A percentile compares a stretch with the other conserved stretches of the same genome.
phyloP scores from a whole-genome alignment of 331 rosid genomes.

The Acacia concinna region DNA sequence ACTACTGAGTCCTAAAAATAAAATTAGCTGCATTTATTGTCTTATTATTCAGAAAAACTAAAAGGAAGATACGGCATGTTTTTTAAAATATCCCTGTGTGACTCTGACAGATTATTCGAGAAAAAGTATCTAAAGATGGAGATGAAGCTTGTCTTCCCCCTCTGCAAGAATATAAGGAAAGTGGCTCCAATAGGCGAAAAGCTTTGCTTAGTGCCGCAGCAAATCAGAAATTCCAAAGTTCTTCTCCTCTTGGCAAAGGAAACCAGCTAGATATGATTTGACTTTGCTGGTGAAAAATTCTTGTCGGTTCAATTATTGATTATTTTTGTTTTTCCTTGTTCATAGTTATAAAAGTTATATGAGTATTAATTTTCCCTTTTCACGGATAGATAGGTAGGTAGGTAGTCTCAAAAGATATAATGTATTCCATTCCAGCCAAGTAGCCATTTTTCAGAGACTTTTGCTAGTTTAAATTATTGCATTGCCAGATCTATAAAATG shows the following conservation, averaged over 20 bases:
- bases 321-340: not conserved
- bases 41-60: not conserved
- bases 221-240: not conserved
- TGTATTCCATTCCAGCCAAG: not conserved
- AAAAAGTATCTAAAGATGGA: not conserved
- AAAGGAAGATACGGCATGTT: not conserved
- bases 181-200: slow-evolving; percentile 43
- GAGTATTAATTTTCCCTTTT: not conserved
- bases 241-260: not conserved
- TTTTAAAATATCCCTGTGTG: not conserved
- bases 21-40: not conserved
- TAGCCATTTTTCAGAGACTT: not conserved
- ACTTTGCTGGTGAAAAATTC: not conserved
- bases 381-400: not conserved
- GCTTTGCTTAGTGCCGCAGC: slow-evolving; percentile 34
- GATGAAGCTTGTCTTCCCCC: slow-evolving; percentile 14
- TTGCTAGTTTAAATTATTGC: not conserved
- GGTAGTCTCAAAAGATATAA: not conserved
- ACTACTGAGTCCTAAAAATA: not conserved
- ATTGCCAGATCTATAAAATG: not conserved
- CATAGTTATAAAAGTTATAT: not conserved
- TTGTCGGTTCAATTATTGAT: not conserved
- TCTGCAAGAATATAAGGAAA: slow-evolving; percentile 40
- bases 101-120: slow-evolving; percentile 13
- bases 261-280: not conserved